These are phyloP conservation scores for Globisporangium rhizosaccharum DNA, from an alignment of 352 stramenopile genomes.

Conservation along the genomic window DNA sequence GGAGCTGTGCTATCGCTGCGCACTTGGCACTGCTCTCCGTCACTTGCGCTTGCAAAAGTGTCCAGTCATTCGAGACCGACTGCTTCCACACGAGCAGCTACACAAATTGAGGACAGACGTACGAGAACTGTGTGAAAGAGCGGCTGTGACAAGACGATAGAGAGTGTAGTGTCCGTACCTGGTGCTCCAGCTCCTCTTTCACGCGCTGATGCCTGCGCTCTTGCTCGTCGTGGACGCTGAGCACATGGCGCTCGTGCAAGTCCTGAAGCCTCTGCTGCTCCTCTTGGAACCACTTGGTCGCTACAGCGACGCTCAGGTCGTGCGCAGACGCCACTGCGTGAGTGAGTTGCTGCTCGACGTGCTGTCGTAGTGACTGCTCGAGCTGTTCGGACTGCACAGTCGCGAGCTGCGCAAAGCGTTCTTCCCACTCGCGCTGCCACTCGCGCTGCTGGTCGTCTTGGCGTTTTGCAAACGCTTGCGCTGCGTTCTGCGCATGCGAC, in stretches of 20 bases:
- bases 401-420: too few relatives aligned
- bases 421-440: neutral
- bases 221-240: neutral
- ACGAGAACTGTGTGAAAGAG: too few relatives aligned
- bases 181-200: slow-evolving; percentile 9
- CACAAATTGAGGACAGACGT: neutral
- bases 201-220: neutral
- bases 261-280: neutral
- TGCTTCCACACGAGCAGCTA: slow-evolving; percentile 13
- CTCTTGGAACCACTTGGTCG: neutral
- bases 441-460: neutral
- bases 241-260: neutral
- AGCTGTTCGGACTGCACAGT: too few relatives aligned
- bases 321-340: too few relatives aligned
- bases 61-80: slow-evolving; percentile 10
- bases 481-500: neutral
- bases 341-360: too few relatives aligned
- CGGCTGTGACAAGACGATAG: too few relatives aligned
- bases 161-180: neutral
- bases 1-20: slow-evolving; percentile 1
- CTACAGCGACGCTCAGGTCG: neutral
- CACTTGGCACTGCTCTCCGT: neutral
- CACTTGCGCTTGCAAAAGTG: slow-evolving; percentile 1
- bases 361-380: too few relatives aligned
- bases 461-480: neutral